Conservation (phyloP, 306 rosid genomes). For the Pterocarpus santalinus region DNA sequence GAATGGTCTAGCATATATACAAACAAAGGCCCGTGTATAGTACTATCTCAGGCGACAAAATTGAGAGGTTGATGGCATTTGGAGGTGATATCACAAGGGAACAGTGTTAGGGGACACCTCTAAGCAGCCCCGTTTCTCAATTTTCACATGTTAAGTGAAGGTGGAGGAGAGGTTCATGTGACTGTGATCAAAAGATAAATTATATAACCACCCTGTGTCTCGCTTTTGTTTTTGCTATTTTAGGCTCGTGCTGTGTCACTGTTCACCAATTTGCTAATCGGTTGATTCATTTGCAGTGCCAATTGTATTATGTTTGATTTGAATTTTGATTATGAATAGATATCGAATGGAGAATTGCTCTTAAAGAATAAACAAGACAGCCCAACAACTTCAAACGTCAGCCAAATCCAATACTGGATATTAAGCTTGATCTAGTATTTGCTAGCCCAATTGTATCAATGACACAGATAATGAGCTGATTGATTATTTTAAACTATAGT, state of each 20-base stretch:
- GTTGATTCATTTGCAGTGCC: not conserved
- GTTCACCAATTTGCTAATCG: not conserved
- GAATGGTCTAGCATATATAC: not conserved
- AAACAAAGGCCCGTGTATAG: constrained; percentile 24
- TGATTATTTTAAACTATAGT: not conserved
- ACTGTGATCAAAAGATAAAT: not conserved
- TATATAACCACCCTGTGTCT: not conserved
- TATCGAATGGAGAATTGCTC: not conserved
- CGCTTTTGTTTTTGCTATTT: not conserved
- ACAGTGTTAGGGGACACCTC: constrained; percentile 18
- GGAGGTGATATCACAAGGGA: constrained; percentile 60
- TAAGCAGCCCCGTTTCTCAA: not conserved
- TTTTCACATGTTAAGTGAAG: constrained; percentile 52
- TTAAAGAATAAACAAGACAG: not conserved
- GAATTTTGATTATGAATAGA: not conserved
- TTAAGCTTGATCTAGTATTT: not conserved
- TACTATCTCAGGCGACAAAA: constrained; percentile 10
- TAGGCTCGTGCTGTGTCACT: not conserved
- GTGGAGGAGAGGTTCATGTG: constrained; percentile 42
- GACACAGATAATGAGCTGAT: not conserved
- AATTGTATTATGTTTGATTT: constrained; percentile 7
- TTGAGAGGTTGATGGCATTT: not conserved
- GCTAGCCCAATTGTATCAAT: not conserved
- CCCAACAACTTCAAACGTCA: not conserved
- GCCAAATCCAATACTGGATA: not conserved